These are phyloP conservation scores for Aureobasidium subglaciale DNA, from an alignment of 2,329 filamentous ascomycete species.

Conservation along the genomic window DNA sequence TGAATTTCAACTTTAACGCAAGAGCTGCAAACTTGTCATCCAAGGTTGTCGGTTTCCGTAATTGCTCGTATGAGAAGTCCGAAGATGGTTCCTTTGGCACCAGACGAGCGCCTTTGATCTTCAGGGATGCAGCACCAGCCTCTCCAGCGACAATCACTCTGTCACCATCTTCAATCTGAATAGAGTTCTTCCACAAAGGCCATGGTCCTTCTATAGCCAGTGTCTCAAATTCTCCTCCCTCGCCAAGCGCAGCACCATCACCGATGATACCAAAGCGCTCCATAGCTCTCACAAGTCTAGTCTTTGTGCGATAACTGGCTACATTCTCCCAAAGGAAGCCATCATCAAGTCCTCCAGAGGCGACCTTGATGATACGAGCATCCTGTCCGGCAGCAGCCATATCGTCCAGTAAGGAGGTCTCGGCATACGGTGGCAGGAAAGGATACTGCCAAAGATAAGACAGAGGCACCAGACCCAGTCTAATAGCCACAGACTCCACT, in stretches of 20 bases:
- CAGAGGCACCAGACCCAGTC: conserved; percentile 74
- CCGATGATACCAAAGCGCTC: conserved; percentile 59
- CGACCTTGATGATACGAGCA: conserved; percentile 90
- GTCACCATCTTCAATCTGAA: conserved; percentile 53
- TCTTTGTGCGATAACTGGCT: conserved; percentile 45
- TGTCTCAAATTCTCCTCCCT: conserved; percentile 95
- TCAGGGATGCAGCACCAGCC: conserved; percentile 70
- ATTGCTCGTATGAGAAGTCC: conserved; percentile 18
- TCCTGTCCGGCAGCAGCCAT: conserved; percentile 74
- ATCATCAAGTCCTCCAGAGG: conserved; percentile 80
- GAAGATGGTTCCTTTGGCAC: conserved; percentile 33
- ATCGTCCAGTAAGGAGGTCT: conserved; percentile 60
- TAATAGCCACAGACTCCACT: conserved; percentile 83
- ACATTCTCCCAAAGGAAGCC: conserved; percentile 75
- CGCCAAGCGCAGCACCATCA: conserved; percentile 70
- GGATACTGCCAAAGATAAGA: conserved; percentile 93
- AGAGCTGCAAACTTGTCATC: conserved; percentile 53
- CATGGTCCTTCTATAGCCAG: conserved; percentile 74
- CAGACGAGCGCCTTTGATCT: conserved; percentile 52
- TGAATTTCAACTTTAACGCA: conserved; percentile 19
- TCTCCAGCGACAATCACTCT: conserved; percentile 55
- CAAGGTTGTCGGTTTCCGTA: conserved; percentile 58
- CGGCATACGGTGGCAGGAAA: conserved; percentile 50
- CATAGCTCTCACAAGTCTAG: conserved; percentile 48
- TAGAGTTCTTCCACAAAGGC: conserved; percentile 63